phyloP scores from a whole-genome alignment of 768 basidiomycete species.

The Tylopilus rubrobrunneus region DNA sequence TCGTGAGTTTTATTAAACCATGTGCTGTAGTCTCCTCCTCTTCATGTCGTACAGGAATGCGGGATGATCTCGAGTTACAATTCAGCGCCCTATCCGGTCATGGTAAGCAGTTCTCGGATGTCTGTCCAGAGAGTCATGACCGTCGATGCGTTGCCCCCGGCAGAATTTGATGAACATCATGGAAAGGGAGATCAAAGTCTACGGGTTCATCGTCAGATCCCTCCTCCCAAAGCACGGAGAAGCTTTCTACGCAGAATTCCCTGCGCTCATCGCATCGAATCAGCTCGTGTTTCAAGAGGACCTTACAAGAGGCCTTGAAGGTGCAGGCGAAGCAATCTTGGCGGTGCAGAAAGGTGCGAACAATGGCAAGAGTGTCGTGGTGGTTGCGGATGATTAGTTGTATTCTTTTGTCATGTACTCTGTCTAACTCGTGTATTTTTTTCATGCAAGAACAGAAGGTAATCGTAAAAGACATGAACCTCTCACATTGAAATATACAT shows the following conservation, averaged over 20 bases:
- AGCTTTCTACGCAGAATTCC: neutral
- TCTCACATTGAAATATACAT: slow-evolving; percentile 10
- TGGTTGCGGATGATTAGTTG: neutral
- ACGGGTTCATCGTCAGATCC: neutral
- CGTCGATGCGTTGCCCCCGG: neutral
- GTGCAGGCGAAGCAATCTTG: slow-evolving; percentile 1
- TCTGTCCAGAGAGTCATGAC: neutral
- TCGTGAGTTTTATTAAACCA: neutral
- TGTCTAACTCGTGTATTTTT: neutral
- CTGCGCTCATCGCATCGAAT: slow-evolving; percentile 1
- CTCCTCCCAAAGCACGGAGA: neutral
- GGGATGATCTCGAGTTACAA: slow-evolving; percentile 2
- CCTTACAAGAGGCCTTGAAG: neutral
- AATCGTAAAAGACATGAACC: neutral
- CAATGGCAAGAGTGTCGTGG: neutral
- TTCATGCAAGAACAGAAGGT: neutral
- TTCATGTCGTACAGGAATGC: neutral
- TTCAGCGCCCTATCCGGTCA: neutral
- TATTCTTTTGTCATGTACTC: neutral
- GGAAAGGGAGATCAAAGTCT: neutral
- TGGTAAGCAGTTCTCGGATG: neutral
- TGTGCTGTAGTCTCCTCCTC: neutral
- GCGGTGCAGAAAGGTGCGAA: slow-evolving; percentile 4
- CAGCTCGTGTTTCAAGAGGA: neutral
- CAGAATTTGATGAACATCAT: slow-evolving; percentile 2